Evolutionary conservation across 2,329 filamentous ascomycete genomes (phyloP).

Genomic region (Podosphaera leucotricha): DNA sequence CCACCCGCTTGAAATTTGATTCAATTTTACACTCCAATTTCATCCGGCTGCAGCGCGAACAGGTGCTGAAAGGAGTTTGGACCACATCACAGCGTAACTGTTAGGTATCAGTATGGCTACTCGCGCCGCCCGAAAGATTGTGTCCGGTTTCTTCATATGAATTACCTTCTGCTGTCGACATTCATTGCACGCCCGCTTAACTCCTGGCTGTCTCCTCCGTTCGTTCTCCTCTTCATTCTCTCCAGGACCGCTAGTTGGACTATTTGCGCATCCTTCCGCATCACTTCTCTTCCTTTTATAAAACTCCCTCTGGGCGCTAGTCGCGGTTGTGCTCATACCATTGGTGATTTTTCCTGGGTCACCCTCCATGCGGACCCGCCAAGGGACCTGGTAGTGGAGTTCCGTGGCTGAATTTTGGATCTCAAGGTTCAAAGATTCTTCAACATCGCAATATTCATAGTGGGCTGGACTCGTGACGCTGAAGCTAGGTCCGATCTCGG

Average conservation of each 20-base stretch:
- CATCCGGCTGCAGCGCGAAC: conserved; percentile 54
- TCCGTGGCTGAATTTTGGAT: neutral
- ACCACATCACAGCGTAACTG: conserved; percentile 66
- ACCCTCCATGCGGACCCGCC: neutral
- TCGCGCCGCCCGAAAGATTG: conserved; percentile 1
- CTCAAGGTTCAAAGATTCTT: neutral
- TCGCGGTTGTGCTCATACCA: conserved; percentile 10
- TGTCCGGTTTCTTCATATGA: conserved; percentile 10
- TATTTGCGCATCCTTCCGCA: conserved; percentile 28
- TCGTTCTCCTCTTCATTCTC: conserved; percentile 31
- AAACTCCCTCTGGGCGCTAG: conserved; percentile 7
- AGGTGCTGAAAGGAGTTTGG: conserved; percentile 57
- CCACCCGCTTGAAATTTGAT: conserved; percentile 65
- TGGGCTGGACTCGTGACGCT: neutral
- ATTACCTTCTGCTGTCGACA: conserved; percentile 67
- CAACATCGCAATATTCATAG: neutral
- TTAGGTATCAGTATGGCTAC: conserved; percentile 4
- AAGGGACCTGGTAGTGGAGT: neutral
- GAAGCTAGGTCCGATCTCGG: neutral
- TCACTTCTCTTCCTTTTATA: conserved; percentile 36
- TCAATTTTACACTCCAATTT: conserved; percentile 71
- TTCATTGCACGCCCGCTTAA: conserved; percentile 66
- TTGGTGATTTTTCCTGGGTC: neutral
- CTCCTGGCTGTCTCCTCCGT: conserved; percentile 40
- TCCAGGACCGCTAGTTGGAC: conserved; percentile 31